These are phyloP conservation scores for Podaxis mareebaensis DNA, from an alignment of 768 basidiomycete genomes.

Conservation along the genomic window DNA sequence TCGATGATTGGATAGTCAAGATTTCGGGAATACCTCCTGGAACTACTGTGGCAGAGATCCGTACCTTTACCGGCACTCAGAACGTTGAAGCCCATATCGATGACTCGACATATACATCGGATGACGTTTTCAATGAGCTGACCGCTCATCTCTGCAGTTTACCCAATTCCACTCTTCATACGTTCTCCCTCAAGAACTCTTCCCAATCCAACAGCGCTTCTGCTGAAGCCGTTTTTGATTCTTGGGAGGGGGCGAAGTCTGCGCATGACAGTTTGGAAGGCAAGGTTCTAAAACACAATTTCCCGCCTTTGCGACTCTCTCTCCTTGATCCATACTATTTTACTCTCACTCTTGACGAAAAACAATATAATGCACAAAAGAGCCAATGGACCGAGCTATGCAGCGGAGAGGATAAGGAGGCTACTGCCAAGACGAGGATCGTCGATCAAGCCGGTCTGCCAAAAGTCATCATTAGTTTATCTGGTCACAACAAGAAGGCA, in stretches of 20 bases:
- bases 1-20: not conserved
- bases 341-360: slow-evolving; percentile 43
- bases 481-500: slow-evolving; percentile 52
- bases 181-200: slow-evolving; percentile 9
- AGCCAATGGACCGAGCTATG: slow-evolving; percentile 47
- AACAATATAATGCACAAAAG: slow-evolving; percentile 53
- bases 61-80: not conserved
- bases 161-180: slow-evolving; percentile 3
- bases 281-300: slow-evolving; percentile 29
- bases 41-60: slow-evolving; percentile 1
- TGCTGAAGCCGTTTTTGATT: slow-evolving; percentile 46
- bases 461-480: slow-evolving; percentile 40
- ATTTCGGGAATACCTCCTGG: slow-evolving; percentile 9
- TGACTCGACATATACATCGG: not conserved
- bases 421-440: slow-evolving; percentile 27
- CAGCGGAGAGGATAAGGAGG: slow-evolving; percentile 31
- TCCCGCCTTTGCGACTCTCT: slow-evolving; percentile 35
- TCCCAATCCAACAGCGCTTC: slow-evolving; percentile 8
- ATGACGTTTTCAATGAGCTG: slow-evolving; percentile 11
- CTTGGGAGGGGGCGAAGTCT: slow-evolving; percentile 47
- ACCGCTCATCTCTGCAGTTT: slow-evolving; percentile 11
- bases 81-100: not conserved
- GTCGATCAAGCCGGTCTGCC: slow-evolving; percentile 26
- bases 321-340: slow-evolving; percentile 54
- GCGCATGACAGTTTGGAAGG: slow-evolving; percentile 37